Base-by-base conservation (phyloP, 2,329 filamentous ascomycete species). In the Monilinia fructicola region DNA sequence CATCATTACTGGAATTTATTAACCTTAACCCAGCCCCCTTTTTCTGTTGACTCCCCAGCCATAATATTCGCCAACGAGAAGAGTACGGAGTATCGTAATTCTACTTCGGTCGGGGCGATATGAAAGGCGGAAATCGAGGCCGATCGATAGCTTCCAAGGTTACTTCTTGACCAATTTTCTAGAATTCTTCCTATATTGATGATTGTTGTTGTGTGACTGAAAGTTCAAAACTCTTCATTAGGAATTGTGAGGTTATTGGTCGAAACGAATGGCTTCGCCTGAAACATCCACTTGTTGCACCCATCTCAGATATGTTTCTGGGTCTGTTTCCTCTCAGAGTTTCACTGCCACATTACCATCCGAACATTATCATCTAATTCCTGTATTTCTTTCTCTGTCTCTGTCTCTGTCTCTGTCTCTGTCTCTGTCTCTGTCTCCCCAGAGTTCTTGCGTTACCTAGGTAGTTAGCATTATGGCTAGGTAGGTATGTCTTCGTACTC, bases 241-340 rank as follows among this genome's bases (percentile, higher is more conserved):
- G n/a, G n/a, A 16, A 44, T 21, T 50, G 18, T 46, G 16, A 42
- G 40, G 40, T 42, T 42, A 48, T 31, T 44, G 38, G 44, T 50
- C 56, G 18, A 28, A n/a, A 26, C 26, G 44, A 46, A 60, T 60
- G 35, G 26, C 38, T 52, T 65, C 54, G 54, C 63, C 63, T 65
- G 63, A 65, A 53, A 65, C 63, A 65, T 35, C 31, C 31, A 35
- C 31, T 7, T 35, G 31, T 35, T 48, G 21, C 63, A 48, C 35
- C 63, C 44, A 44, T 59, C 35, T 65, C 63, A 59, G 58, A 48
- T 50, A 48, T 31, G 23, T 42, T 48, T 23, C 62, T 35, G 9
- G 31, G 9, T 35, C 31, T 35, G 31, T 35, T 35, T 35, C 31
- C 31, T 35, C 9, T 7, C 31, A 35, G 31, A 6, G 18, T 58